These are phyloP conservation scores for Pichia sp. DNA, from an alignment of 1,139 yeast genomes.

Conservation along the genomic window DNA sequence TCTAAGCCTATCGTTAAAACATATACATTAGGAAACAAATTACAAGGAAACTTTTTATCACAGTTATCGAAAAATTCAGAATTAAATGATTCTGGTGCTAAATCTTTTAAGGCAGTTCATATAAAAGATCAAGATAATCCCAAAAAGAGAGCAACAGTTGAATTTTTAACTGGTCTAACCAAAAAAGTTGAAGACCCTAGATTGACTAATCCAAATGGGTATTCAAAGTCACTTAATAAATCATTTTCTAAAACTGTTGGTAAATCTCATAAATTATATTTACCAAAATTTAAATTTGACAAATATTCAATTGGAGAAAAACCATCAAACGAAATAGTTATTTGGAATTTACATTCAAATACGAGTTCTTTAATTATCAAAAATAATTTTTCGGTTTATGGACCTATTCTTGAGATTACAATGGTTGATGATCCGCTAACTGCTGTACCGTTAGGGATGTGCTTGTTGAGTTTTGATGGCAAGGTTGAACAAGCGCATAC, in stretches of 20 bases:
- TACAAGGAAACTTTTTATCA: constrained; percentile 9
- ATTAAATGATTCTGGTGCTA: constrained; percentile 30
- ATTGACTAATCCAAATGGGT: constrained; percentile 4
- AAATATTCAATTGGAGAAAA: constrained; percentile 69
- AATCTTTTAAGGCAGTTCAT: constrained; percentile 13
- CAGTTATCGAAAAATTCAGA: not conserved
- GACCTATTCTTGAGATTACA: constrained; percentile 52
- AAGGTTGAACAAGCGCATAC: constrained; percentile 47
- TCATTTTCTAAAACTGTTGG: constrained; percentile 21
- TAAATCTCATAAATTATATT: constrained; percentile 33
- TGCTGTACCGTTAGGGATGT: constrained; percentile 77
- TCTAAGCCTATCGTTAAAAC: constrained; percentile 7
- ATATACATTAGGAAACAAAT: not conserved
- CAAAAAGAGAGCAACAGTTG: constrained; percentile 5
- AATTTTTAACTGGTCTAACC: constrained; percentile 20
- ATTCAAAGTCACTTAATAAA: constrained; percentile 16
- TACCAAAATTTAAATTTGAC: constrained; percentile 56
- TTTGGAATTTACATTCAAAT: constrained; percentile 55
- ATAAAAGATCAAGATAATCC: not conserved
- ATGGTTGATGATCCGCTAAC: constrained; percentile 65
- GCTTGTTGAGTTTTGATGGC: constrained; percentile 60
- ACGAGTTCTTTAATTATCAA: constrained; percentile 42
- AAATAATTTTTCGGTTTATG: constrained; percentile 56
- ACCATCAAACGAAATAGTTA: constrained; percentile 64
- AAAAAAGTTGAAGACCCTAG: constrained; percentile 36